These are phyloP conservation scores for Chrysoporthe puriensis DNA, from an alignment of 2,329 filamentous ascomycete species.

Conservation along the genomic window DNA sequence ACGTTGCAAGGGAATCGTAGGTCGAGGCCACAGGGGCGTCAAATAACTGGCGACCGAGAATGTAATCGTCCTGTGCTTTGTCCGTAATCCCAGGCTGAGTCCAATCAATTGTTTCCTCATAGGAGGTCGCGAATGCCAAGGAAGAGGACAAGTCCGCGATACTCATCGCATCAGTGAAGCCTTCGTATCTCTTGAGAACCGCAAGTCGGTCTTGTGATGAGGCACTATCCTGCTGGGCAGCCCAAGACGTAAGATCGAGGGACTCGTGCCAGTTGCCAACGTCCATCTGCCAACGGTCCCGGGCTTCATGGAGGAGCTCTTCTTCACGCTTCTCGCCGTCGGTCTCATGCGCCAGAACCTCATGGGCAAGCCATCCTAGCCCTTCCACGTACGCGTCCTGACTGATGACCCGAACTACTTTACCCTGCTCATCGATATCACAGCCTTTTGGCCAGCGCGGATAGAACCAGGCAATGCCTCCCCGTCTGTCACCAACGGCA, in stretches of 20 bases:
- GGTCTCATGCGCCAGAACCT: slow-evolving; percentile 47
- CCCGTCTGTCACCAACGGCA: slow-evolving; percentile 84
- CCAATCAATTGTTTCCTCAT: slow-evolving; percentile 61
- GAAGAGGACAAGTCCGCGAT: slow-evolving; percentile 64
- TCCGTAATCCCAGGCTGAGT: slow-evolving; percentile 60
- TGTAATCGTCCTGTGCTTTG: slow-evolving; percentile 55
- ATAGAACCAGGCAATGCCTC: slow-evolving; percentile 88
- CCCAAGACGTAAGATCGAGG: slow-evolving; percentile 45
- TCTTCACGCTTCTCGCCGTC: slow-evolving; percentile 55
- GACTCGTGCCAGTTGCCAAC: slow-evolving; percentile 59
- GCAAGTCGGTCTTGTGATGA: slow-evolving; percentile 35
- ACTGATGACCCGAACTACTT: slow-evolving; percentile 78
- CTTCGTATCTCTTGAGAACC: slow-evolving; percentile 55
- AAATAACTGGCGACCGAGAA: slow-evolving; percentile 51
- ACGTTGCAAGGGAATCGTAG: slow-evolving; percentile 38
- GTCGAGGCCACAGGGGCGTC: slow-evolving; percentile 46
- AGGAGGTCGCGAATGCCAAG: slow-evolving; percentile 47
- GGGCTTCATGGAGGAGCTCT: slow-evolving; percentile 66
- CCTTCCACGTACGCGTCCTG: slow-evolving; percentile 74
- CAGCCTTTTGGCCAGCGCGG: slow-evolving; percentile 74
- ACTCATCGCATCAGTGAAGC: slow-evolving; percentile 64
- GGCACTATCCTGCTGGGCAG: slow-evolving; percentile 33
- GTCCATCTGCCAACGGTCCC: slow-evolving; percentile 70
- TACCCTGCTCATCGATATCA: slow-evolving; percentile 69
- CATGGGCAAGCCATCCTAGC: slow-evolving; percentile 77